phyloP scores from a whole-genome alignment of 2,329 filamentous ascomycete genomes.

The Microdochium trichocladiopsis region DNA sequence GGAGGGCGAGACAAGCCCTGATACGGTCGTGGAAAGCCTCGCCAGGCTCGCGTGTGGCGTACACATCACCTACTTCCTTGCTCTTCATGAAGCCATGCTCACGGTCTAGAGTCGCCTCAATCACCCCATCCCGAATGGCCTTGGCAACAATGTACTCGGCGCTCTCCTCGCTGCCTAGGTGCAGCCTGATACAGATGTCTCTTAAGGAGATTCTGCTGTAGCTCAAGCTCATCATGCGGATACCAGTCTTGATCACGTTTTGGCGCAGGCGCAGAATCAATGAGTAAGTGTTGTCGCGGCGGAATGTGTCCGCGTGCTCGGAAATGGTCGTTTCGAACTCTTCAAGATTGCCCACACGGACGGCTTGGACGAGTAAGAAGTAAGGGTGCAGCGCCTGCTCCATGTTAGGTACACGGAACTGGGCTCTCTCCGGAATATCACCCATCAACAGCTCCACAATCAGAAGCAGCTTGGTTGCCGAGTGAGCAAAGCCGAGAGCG shows the following conservation, averaged over 20 bases:
- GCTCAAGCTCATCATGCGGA: constrained; percentile 97
- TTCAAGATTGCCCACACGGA: constrained; percentile 91
- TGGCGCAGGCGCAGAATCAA: constrained; percentile 90
- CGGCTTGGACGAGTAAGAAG: constrained; percentile 87
- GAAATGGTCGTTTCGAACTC: constrained; percentile 86
- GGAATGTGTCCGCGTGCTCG: constrained; percentile 76
- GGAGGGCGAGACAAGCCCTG: constrained; percentile 78
- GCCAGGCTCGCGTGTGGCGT: constrained; percentile 89
- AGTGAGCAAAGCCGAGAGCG: constrained; percentile 91
- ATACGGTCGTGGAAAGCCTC: constrained; percentile 98
- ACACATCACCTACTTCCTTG: constrained; percentile 92
- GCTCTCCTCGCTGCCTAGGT: constrained; percentile 91
- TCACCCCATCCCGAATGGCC: constrained; percentile 94
- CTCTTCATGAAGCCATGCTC: constrained; percentile 98
- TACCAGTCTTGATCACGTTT: constrained; percentile 99
- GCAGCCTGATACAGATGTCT: constrained; percentile 93
- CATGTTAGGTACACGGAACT: constrained; percentile 84
- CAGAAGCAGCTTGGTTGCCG: constrained; percentile 90
- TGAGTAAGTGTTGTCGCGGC: constrained; percentile 90
- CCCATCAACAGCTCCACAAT: constrained; percentile 98
- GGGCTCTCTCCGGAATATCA: constrained; percentile 90
- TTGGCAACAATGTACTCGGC: constrained; percentile 99
- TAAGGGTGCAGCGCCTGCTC: constrained; percentile 88
- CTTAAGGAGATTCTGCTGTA: constrained; percentile 96
- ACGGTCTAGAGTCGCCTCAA: constrained; percentile 89